Evolutionary conservation across 768 basidiomycete genomes (phyloP).

Genomic region (Amanita polypyramis): DNA sequence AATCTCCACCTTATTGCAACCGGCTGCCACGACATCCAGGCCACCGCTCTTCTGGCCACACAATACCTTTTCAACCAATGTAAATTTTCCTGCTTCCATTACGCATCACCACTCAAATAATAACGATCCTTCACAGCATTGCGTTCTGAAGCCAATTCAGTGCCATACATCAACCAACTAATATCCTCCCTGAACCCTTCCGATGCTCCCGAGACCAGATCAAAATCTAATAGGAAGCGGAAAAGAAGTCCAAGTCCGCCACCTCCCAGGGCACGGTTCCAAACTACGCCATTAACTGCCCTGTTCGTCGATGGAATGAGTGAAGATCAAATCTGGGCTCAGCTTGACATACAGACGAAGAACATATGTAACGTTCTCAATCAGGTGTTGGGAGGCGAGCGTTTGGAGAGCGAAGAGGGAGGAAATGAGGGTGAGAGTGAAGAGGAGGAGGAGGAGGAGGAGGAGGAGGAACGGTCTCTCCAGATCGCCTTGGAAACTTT

Average conservation of each 20-base stretch:
- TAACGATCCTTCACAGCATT: constrained; percentile 37
- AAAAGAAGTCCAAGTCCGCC: constrained; percentile 29
- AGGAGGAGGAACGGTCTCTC: too few relatives aligned
- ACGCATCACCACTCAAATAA: background rate
- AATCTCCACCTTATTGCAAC: constrained; percentile 43
- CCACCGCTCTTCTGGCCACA: constrained; percentile 53
- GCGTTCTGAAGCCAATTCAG: constrained; percentile 54
- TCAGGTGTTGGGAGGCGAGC: constrained; percentile 36
- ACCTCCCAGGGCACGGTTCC: constrained; percentile 23
- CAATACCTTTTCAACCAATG: constrained; percentile 73
- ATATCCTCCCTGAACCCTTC: constrained; percentile 58
- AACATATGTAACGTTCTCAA: constrained; percentile 63
- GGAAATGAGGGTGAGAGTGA: constrained; percentile 16
- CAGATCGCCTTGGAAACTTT: background rate
- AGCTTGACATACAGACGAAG: constrained; percentile 74
- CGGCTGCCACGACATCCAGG: constrained; percentile 41
- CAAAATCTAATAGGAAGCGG: constrained; percentile 41
- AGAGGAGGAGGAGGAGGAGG: constrained; percentile 6
- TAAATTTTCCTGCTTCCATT: constrained; percentile 22
- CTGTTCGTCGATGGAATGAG: constrained; percentile 75
- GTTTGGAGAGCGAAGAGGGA: constrained; percentile 14
- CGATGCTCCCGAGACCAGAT: constrained; percentile 66
- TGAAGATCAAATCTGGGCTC: constrained; percentile 86
- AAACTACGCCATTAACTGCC: constrained; percentile 62
- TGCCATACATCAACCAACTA: constrained; percentile 52